phyloP scores from a whole-genome alignment of 768 basidiomycete species.

The Amanita molliuscula region DNA sequence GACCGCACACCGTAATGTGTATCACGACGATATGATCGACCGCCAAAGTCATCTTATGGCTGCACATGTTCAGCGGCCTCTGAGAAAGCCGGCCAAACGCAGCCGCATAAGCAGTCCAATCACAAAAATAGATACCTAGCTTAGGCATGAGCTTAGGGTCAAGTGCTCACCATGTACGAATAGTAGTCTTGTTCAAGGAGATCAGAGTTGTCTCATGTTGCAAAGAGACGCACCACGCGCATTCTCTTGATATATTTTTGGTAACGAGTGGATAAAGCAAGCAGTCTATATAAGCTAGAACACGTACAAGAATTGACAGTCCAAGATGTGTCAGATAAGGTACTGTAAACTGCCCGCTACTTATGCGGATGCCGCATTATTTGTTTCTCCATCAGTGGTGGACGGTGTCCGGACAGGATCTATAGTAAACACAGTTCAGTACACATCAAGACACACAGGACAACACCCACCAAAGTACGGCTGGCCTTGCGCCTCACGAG shows the following conservation, averaged over 20 bases:
- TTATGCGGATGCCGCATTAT: conserved; percentile 43
- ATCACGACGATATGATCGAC: no score
- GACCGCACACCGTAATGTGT: no score
- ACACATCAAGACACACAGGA: conserved; percentile 8
- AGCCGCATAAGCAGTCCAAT: neutral
- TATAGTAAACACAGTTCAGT: conserved; percentile 18
- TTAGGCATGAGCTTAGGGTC: neutral
- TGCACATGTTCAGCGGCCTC: neutral
- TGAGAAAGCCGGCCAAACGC: neutral
- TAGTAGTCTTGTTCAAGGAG: neutral
- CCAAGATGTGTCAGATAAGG: neutral
- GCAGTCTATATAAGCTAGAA: conserved; percentile 26
- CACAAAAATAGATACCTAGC: neutral
- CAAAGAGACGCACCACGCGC: neutral
- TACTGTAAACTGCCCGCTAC: conserved; percentile 7
- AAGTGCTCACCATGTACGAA: no score
- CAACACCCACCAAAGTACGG: conserved; percentile 73
- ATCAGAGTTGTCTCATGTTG: neutral
- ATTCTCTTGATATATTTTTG: neutral
- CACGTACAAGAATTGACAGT: conserved; percentile 16
- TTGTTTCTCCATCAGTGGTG: conserved; percentile 53
- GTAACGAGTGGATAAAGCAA: conserved; percentile 15
- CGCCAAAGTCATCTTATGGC: no score
- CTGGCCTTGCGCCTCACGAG: conserved; percentile 85
- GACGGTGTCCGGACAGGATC: conserved; percentile 54